These are phyloP conservation scores for Malus sylvestris DNA, from an alignment of 306 rosid genomes.

Conservation along the genomic window DNA sequence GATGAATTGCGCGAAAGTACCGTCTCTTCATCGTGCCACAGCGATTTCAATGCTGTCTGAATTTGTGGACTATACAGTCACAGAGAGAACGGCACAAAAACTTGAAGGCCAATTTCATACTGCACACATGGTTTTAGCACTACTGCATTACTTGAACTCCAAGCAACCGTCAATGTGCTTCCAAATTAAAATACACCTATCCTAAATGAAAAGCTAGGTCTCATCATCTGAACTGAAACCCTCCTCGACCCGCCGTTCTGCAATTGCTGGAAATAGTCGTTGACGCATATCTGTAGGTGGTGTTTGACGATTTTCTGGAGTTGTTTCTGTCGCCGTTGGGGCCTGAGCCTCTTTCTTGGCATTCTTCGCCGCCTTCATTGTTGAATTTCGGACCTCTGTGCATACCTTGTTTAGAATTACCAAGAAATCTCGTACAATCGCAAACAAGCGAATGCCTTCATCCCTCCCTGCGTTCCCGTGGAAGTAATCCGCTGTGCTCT, in stretches of 20 bases:
- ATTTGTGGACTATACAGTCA: neutral
- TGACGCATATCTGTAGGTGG: conserved; percentile 21
- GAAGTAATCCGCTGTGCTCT: conserved; percentile 71
- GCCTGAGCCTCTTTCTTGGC: conserved; percentile 35
- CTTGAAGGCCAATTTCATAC: neutral
- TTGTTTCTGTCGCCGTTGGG: neutral
- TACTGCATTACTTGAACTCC: neutral
- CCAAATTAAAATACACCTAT: conserved; percentile 3
- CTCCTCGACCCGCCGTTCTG: conserved; percentile 41
- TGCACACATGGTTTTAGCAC: neutral
- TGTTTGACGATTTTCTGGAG: conserved; percentile 18
- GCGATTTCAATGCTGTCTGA: neutral
- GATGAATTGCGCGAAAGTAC: neutral
- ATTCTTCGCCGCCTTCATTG: conserved; percentile 22
- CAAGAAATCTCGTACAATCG: conserved; percentile 72
- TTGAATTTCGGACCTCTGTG: conserved; percentile 42
- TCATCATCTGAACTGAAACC: conserved; percentile 66
- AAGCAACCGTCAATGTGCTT: conserved; percentile 8
- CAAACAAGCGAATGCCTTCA: conserved; percentile 76
- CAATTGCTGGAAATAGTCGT: conserved; percentile 70
- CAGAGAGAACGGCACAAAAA: neutral
- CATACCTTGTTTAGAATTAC: conserved; percentile 68
- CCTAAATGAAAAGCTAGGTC: conserved; percentile 16
- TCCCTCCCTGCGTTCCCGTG: conserved; percentile 82
- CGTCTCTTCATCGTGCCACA: neutral